phyloP scores from a whole-genome alignment of 768 basidiomycete species.

The Serendipita sp. region DNA sequence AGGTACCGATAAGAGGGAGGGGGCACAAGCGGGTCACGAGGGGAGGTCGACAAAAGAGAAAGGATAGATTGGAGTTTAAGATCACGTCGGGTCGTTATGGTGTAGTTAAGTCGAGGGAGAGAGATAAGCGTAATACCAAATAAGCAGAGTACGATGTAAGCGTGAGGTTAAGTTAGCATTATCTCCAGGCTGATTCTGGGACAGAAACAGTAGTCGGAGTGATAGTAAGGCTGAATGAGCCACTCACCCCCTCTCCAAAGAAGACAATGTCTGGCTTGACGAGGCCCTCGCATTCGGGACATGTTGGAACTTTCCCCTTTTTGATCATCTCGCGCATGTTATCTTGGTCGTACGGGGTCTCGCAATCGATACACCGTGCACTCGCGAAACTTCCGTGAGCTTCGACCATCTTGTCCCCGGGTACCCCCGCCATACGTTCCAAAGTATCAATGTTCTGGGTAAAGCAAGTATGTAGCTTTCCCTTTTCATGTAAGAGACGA shows the following conservation, averaged over 20 bases:
- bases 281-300: slow-evolving; percentile 49
- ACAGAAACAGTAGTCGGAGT: not conserved
- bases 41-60: not conserved
- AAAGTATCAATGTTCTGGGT: slow-evolving; percentile 88
- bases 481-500: slow-evolving; percentile 54
- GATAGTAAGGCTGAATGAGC: not conserved
- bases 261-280: slow-evolving; percentile 94
- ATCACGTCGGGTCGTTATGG: too few relatives aligned
- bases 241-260: slow-evolving; percentile 62
- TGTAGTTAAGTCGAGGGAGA: not conserved
- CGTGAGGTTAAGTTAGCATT: too few relatives aligned
- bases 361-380: slow-evolving; percentile 70
- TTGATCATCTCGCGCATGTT: slow-evolving; percentile 47
- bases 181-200: too few relatives aligned
- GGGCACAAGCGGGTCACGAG: not conserved
- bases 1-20: not conserved
- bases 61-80: not conserved
- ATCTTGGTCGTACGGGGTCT: slow-evolving; percentile 33
- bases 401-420: slow-evolving; percentile 62
- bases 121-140: not conserved
- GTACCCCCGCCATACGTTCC: slow-evolving; percentile 69
- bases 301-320: slow-evolving; percentile 50
- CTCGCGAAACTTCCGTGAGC: slow-evolving; percentile 92
- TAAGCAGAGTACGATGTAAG: too few relatives aligned
- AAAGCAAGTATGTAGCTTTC: slow-evolving; percentile 58